Percentiles rank a stretch among this genome's conserved stretches.
phyloP scores from a whole-genome alignment of 2,329 filamentous ascomycete species.

The Sclerotinia subarctica region DNA sequence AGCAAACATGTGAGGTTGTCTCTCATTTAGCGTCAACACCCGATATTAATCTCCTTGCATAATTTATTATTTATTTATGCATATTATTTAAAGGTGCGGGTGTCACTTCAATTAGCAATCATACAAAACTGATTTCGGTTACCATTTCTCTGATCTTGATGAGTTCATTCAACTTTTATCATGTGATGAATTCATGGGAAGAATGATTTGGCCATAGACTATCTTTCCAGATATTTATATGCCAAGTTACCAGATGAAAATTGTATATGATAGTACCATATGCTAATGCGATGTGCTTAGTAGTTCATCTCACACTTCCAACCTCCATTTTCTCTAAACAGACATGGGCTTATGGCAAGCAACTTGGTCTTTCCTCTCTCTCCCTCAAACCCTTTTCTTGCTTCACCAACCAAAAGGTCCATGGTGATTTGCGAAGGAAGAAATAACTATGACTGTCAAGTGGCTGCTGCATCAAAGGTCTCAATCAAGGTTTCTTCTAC shows the following conservation, averaged over 20 bases:
- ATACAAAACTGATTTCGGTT: too few species aligned
- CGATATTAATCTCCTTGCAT: too few species aligned
- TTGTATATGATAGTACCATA: neutral
- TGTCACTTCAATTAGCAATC: too few species aligned
- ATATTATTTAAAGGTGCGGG: too few species aligned
- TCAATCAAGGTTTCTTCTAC: neutral
- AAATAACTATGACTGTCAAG: neutral
- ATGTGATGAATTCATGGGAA: neutral
- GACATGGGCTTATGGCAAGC: neutral
- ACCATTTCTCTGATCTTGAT: neutral
- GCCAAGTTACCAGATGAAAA: neutral
- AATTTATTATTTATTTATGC: neutral
- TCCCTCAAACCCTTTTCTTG: neutral
- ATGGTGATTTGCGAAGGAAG: neutral
- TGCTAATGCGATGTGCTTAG: neutral
- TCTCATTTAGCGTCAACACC: too few species aligned
- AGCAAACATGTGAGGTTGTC: too few species aligned
- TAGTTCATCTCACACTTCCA: neutral
- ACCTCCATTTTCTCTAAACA: neutral
- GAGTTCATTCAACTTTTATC: neutral
- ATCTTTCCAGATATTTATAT: neutral
- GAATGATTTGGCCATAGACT: accelerated
- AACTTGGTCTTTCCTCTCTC: neutral
- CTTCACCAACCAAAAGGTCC: too few species aligned
- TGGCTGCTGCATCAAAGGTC: neutral